Conservation (phyloP, 2,329 filamentous ascomycete species). For the Ceratocystis harringtonii region DNA sequence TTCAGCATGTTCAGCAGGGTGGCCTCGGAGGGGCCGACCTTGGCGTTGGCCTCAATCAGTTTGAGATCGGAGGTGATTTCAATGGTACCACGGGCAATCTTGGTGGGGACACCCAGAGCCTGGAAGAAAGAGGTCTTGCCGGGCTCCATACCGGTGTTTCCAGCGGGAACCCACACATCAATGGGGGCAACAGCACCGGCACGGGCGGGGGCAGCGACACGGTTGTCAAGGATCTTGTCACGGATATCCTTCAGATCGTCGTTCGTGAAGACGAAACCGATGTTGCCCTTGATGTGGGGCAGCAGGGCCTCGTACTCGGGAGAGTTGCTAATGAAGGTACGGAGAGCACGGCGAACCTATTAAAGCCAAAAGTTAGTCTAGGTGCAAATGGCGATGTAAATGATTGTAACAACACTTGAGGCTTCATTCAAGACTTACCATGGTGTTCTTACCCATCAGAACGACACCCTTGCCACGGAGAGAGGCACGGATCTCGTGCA, state of each 20-base stretch:
- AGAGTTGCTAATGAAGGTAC: slow-evolving; percentile 77
- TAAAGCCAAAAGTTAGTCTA: slow-evolving; percentile 7
- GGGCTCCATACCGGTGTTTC: slow-evolving; percentile 99
- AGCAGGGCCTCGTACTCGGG: slow-evolving; percentile 98
- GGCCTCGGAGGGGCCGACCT: slow-evolving; percentile 97
- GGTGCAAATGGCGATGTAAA: not conserved
- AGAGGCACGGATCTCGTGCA: slow-evolving; percentile 96
- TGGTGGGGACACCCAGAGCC: slow-evolving; percentile 99
- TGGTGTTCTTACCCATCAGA: slow-evolving; percentile 99
- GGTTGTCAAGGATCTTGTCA: slow-evolving; percentile 91
- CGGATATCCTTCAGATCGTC: slow-evolving; percentile 79
- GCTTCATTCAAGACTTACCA: slow-evolving; percentile 44
- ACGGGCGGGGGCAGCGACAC: slow-evolving; percentile 93
- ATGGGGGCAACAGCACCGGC: slow-evolving; percentile 86
- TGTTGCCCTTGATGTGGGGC: slow-evolving; percentile 90
- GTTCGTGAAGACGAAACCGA: slow-evolving; percentile 99
- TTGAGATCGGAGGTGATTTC: slow-evolving; percentile 98
- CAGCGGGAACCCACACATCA: slow-evolving; percentile 90
- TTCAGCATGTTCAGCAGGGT: slow-evolving; percentile 99
- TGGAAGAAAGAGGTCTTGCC: slow-evolving; percentile 99
- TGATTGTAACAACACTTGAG: not conserved
- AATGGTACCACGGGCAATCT: slow-evolving; percentile 99
- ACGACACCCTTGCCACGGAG: slow-evolving; percentile 88
- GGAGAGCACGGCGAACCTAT: slow-evolving; percentile 88
- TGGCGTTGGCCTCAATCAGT: slow-evolving; percentile 81